A percentile compares a stretch with the other conserved stretches of the same genome.
phyloP scores from a whole-genome alignment of 148 eudicot genomes.

The Persicaria tinctoria region DNA sequence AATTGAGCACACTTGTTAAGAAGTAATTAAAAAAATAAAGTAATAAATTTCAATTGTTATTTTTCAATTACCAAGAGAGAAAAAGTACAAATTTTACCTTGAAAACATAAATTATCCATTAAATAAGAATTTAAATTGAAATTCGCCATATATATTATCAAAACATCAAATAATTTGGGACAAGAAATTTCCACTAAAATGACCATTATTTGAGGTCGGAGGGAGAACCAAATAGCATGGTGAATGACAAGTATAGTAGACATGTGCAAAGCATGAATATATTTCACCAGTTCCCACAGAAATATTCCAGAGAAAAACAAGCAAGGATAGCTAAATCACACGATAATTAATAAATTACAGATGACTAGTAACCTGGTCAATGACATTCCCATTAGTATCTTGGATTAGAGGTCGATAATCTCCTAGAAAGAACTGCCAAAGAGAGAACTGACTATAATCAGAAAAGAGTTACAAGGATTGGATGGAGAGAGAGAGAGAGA shows the following conservation, averaged over 20 bases:
- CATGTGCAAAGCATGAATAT: neutral
- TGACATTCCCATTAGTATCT: conserved; percentile 81
- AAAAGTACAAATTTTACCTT: too few species aligned
- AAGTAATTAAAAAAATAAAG: too few species aligned
- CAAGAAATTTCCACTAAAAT: too few species aligned
- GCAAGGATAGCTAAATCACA: neutral
- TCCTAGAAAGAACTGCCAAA: conserved; percentile 86
- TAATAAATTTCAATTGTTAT: too few species aligned
- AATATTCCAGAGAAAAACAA: neutral
- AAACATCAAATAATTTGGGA: too few species aligned
- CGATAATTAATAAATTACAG: neutral
- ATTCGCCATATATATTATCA: too few species aligned
- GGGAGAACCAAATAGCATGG: neutral
- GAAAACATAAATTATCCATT: too few species aligned
- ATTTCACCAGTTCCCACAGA: neutral
- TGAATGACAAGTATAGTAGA: neutral
- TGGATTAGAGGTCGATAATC: conserved; percentile 94
- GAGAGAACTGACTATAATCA: conserved; percentile 11
- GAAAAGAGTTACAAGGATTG: conserved; percentile 4
- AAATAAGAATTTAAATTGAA: too few species aligned
- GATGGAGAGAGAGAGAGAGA: neutral
- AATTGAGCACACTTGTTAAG: too few species aligned
- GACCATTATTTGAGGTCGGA: too few species aligned
- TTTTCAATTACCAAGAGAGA: too few species aligned
- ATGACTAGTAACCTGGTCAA: conserved; percentile 74